Base-by-base conservation (phyloP, 1,139 yeast genomes). In the Protomyces inundatus region DNA sequence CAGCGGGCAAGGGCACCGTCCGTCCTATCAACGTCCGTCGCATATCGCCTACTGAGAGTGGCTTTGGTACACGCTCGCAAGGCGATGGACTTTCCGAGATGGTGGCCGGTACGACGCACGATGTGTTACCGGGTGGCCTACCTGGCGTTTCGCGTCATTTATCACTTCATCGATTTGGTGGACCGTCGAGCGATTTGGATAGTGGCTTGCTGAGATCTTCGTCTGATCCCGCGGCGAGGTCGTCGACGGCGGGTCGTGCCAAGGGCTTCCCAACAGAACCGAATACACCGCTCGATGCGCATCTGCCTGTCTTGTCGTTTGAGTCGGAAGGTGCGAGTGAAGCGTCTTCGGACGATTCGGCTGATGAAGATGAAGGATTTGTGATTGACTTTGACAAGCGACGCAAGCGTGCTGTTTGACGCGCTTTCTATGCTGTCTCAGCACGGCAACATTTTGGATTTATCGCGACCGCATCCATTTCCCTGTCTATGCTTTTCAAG, bases 381-480 rank as follows among this genome's bases (percentile, higher is more conserved):
- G 51, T 51, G 34, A 58, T 58, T 52, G 62, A 58, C 30, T 58
- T 58, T 42, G 46, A 58, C 35, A 58, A 58, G 45, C 40, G 53
- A 33, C 54, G 61, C 48, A 42, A 42, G 12, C 48, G 48, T 4
- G 16, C 39, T 23, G 23, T 23, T 23, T 23, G 23, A 23, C 1
- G 23, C 23, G 1, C 23, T 23, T 23, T 23, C 23, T 23, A 23
- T 23, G 23, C 23, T 23, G 23, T 23, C 2, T 2, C 23, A 2
- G 23, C 23, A 23, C 23, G 2, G 23, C 23, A 23, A 23, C 23
- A 1, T 23, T 23, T 23, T 23, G 23, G 23, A 23, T 23, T 23
- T 23, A 23, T 23, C 23, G 23, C 23, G 23, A 23, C 23, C 23
- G 23, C 23, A 23, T 23, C 23, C 23, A 23, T 23, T 23, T 23